These are phyloP conservation scores for Heliocybe sulcata DNA, from an alignment of 1,284 basidiomycete species.

Conservation along the genomic window DNA sequence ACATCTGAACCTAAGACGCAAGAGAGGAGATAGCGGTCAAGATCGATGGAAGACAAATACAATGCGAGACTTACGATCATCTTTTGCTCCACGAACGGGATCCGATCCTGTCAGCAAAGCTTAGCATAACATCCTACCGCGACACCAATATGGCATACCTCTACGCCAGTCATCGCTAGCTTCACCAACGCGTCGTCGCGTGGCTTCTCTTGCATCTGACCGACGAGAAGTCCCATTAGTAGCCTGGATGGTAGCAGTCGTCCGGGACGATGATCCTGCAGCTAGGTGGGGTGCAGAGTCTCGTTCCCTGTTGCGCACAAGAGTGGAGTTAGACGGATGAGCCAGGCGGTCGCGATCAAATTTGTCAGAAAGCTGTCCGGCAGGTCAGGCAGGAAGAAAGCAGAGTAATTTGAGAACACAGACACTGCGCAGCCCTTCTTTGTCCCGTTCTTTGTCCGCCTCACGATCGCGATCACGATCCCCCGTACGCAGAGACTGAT, in stretches of 20 bases:
- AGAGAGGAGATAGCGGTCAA: no score
- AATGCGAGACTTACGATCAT: constrained; percentile 64
- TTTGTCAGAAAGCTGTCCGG: constrained; percentile 77
- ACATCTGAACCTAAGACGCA: constrained; percentile 46
- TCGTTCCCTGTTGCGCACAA: constrained; percentile 57
- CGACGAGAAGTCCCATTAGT: constrained; percentile 35
- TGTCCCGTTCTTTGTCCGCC: constrained; percentile 58
- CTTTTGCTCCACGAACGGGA: constrained; percentile 39
- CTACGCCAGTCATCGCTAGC: constrained; percentile 74
- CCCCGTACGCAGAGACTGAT: constrained; percentile 66
- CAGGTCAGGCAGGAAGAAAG: no score
- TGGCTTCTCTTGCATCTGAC: constrained; percentile 47
- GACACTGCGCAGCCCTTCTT: constrained; percentile 68
- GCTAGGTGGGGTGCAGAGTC: constrained; percentile 59
- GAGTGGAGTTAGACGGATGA: constrained; percentile 32
- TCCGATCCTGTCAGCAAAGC: constrained; percentile 34
- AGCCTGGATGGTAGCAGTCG: constrained; percentile 25
- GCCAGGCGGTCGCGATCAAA: constrained; percentile 76
- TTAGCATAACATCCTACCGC: constrained; percentile 9
- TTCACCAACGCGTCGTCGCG: constrained; percentile 65
- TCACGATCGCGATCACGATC: constrained; percentile 60
- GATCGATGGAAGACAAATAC: no score
- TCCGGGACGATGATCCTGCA: constrained; percentile 32
- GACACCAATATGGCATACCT: constrained; percentile 36
- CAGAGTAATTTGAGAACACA: no score